Base-by-base conservation (phyloP, 73 alveolate genomes). In the Paramecium primaurelia region DNA sequence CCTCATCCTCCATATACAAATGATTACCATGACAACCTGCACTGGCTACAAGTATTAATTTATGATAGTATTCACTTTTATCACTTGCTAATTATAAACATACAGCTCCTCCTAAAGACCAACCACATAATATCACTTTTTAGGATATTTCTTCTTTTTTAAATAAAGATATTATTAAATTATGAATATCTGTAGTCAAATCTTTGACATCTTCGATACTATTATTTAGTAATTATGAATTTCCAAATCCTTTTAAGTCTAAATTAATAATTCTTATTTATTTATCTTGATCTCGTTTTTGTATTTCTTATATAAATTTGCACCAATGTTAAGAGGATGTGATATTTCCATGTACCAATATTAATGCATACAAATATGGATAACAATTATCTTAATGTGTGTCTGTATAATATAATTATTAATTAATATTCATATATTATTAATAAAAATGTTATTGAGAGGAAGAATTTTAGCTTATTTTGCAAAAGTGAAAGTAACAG, bases 41-140 rank as follows among this genome's bases (percentile, higher is more conserved):
- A 28, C 58, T 32, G 9, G 86, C 86, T 8, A 71, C 54, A 10
- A 71, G 25, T 32, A 71, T 71, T 71, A 71, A 32, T 71, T 34
- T 71, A 28, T 71, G 54, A 71, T 71, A 71, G 9, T 10, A n/a
- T 25, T 71, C 40, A 32, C 47, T n/a, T 3, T 71, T 3, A 71
- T 71, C 86, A 71, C 32, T 34, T 1, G 86, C 86, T 71, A 71
- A 71, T 32, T 71, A 28, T 34, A 71, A 10, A 71, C 47, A 32
- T 5, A 71, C 86, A 2, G 86, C 86, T 71, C 86, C 86, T 30
- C 86, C 86, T 26, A 71, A 58, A 9, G 86, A 71, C 86, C 86
- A 71, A 26, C 86, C 86, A 71, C 58, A 28, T 30, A 71, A 34
- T 1, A 32, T n/a, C 12, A 71, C 26, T 71, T 71, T 71, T 25